Evolutionary conservation across 306 rosid species (phyloP).

Genomic region (Sindora glabra): DNA sequence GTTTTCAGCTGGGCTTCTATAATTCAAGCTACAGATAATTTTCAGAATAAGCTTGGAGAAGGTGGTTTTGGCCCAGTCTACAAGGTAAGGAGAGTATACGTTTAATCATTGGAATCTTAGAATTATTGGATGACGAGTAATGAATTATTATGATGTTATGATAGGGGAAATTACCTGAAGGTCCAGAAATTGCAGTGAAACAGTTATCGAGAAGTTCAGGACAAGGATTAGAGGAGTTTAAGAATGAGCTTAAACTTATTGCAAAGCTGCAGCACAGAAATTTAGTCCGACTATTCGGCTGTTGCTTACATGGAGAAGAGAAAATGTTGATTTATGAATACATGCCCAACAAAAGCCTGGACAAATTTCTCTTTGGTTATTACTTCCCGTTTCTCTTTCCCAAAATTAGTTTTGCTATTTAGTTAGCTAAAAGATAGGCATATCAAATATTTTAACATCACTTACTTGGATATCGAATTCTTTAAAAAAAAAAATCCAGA

Average conservation of each 20-base stretch:
- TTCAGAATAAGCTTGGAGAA: slow-evolving; percentile 42
- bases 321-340: slow-evolving; percentile 45
- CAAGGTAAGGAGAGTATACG: slow-evolving; percentile 23
- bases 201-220: slow-evolving; percentile 38
- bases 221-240: slow-evolving; percentile 38
- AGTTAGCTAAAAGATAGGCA: too few relatives aligned
- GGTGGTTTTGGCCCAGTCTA: slow-evolving; percentile 49
- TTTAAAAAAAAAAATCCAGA: too few relatives aligned
- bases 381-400: too few relatives aligned
- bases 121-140: too few relatives aligned
- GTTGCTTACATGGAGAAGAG: slow-evolving; percentile 33
- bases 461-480: too few relatives aligned
- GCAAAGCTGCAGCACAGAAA: slow-evolving; percentile 50
- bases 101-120: background rate
- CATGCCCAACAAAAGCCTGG: slow-evolving; percentile 47
- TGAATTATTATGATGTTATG: background rate
- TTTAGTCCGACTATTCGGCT: slow-evolving; percentile 47
- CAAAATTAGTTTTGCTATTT: too few relatives aligned
- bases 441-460: too few relatives aligned
- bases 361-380: slow-evolving; percentile 38
- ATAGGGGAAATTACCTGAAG: slow-evolving; percentile 38
- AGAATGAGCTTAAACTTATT: slow-evolving; percentile 35
- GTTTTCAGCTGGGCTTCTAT: too few relatives aligned
- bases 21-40: slow-evolving; percentile 34
- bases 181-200: slow-evolving; percentile 43